phyloP scores from a whole-genome alignment of 208 protist species.

The Giardia duodenalis region DNA sequence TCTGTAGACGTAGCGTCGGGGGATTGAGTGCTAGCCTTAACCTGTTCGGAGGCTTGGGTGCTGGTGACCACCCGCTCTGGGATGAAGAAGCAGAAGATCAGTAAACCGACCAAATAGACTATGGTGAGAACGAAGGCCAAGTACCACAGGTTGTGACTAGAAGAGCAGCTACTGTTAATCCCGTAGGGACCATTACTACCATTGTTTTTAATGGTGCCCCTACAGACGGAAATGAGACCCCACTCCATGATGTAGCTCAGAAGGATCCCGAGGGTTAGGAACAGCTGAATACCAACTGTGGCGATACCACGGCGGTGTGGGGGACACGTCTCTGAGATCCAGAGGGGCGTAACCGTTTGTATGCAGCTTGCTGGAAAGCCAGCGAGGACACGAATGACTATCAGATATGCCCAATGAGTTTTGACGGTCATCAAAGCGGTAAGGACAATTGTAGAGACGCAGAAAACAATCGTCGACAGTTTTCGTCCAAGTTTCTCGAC shows the following conservation, averaged over 20 bases:
- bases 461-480: background rate
- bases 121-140: background rate
- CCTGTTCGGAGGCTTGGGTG: background rate
- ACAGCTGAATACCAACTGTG: background rate
- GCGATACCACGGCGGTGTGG: background rate
- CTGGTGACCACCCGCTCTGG: background rate
- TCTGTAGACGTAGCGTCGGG: background rate
- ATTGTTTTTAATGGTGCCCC: background rate
- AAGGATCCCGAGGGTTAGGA: constrained; percentile 3
- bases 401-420: background rate
- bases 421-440: background rate
- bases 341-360: background rate
- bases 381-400: background rate
- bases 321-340: background rate
- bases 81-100: background rate
- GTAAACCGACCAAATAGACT: background rate
- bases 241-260: background rate
- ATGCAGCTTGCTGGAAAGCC: background rate
- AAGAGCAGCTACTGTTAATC: background rate
- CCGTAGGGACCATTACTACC: background rate
- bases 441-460: background rate
- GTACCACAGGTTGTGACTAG: background rate
- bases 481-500: background rate
- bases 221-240: too few relatives aligned
- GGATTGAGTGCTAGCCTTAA: background rate